Base-by-base conservation (phyloP, 2,329 filamentous ascomycete genomes). In the Penicillium sp. region DNA sequence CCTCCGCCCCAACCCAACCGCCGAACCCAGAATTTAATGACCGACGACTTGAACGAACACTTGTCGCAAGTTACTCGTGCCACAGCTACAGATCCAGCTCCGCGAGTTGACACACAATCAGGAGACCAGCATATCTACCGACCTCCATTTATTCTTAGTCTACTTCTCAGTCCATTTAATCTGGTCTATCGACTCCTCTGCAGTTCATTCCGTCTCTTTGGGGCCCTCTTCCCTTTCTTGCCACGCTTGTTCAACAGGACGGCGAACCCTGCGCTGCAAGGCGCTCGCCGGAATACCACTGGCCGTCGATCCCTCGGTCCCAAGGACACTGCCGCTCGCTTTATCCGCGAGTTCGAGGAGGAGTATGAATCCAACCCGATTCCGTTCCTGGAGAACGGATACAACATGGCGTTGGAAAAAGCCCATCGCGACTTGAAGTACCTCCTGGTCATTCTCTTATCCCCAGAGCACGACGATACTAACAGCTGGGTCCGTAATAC, bases 401-500 rank as follows among this genome's bases (percentile, higher is more conserved):
- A 97, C 69, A 92, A 95, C 5, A 89, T 96, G 74, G 91, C 92
- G 0, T 85, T 96, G 59, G 94, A 99, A 69, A 77, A 88, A 36
- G 91, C 93, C 6, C 97, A 97, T 78, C 87, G 86, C 63, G 91
- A 97, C 35, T 82, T 97, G 53, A 95, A 95, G 70, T 96, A 95
- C 69, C 79, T 99, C 14, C 76, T 97, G n/a, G 88, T 97, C 16
- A 78, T 97, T 5, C 82, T 99, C 16, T 77, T 96, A 50, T 95
- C 92, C 0, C 91, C 92, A 0, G 94, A 97, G 73, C 93, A 99
- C 73, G 94, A 99, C 68, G 91, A 97, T 65, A 97, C 90, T 1
- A 82, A 85, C 22, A 80, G 83, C 0, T 99, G 96, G 76, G 84
- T 92, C 57, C 84, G 84, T 38, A 88, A 96, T 26, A 97, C 91